These are phyloP conservation scores for Micractinium sp. DNA, from an alignment of 139 green algal genomes.

Conservation along the genomic window DNA sequence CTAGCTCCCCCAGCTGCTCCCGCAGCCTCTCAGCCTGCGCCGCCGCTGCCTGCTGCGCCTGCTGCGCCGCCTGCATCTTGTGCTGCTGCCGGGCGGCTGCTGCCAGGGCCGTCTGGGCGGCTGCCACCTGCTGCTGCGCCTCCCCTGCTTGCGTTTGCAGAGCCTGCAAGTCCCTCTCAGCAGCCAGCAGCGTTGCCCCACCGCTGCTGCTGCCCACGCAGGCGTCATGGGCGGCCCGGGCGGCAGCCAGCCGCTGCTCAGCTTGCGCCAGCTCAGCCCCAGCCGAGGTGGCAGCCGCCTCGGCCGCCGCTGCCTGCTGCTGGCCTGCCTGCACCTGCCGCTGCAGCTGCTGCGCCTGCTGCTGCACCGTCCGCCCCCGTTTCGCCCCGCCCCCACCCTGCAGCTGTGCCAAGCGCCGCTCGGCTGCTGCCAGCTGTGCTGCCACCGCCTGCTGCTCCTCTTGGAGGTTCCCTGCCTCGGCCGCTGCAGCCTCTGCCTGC, in stretches of 20 bases:
- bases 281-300: background rate
- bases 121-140: background rate
- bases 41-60: background rate
- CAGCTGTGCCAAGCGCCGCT: slow-evolving; percentile 25
- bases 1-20: background rate
- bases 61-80: background rate
- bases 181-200: background rate
- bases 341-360: slow-evolving; percentile 5
- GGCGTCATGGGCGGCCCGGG: background rate
- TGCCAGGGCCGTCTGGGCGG: background rate
- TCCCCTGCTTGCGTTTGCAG: background rate
- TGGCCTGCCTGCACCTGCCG: background rate
- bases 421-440: slow-evolving; percentile 31
- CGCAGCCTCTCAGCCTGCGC: background rate
- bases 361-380: background rate
- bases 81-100: background rate
- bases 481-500: background rate
- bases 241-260: background rate
- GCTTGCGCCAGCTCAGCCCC: background rate
- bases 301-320: background rate
- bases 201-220: background rate
- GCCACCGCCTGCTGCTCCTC: slow-evolving; percentile 10
- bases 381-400: background rate
- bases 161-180: slow-evolving; percentile 23
- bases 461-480: background rate